Conservation (phyloP, 73 alveolate genomes). For the Paramecium caudatum region DNA sequence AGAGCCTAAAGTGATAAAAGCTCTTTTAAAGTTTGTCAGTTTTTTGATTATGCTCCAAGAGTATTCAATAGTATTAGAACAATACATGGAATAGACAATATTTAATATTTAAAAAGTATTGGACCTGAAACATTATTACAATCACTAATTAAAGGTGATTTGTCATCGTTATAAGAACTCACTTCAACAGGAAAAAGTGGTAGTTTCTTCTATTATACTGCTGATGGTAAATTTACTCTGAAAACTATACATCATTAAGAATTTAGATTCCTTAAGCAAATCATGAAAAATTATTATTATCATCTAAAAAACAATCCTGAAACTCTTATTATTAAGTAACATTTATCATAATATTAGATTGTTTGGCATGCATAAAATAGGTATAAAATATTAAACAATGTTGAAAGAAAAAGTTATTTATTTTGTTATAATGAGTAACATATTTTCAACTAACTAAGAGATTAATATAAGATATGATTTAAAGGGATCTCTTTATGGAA, state of each 20-base stretch:
- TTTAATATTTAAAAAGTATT: constrained; percentile 83
- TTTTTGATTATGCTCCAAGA: constrained; percentile 91
- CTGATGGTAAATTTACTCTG: constrained; percentile 96
- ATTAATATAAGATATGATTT: constrained; percentile 88
- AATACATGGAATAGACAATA: constrained; percentile 80
- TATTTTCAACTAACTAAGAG: constrained; percentile 80
- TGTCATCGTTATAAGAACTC: constrained; percentile 74
- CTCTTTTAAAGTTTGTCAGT: constrained; percentile 86
- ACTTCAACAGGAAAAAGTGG: constrained; percentile 97
- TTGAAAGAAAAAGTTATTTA: constrained; percentile 70
- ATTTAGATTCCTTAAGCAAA: constrained; percentile 88
- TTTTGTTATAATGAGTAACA: constrained; percentile 87
- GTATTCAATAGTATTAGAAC: constrained; percentile 89
- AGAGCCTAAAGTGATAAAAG: constrained; percentile 81
- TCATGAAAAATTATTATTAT: constrained; percentile 88
- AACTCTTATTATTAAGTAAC: constrained; percentile 87
- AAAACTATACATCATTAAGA: constrained; percentile 94
- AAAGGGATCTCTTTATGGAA: constrained; percentile 88
- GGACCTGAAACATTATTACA: constrained; percentile 83
- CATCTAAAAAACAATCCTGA: constrained; percentile 91
- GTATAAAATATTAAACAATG: constrained; percentile 14
- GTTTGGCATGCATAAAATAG: constrained; percentile 76
- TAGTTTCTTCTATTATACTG: constrained; percentile 98
- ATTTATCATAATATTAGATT: constrained; percentile 23
- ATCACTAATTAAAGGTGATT: constrained; percentile 75